Evolutionary conservation across 192 early-diverging fungal genomes (phyloP).

Genomic region (Helicostylum pulchrum): DNA sequence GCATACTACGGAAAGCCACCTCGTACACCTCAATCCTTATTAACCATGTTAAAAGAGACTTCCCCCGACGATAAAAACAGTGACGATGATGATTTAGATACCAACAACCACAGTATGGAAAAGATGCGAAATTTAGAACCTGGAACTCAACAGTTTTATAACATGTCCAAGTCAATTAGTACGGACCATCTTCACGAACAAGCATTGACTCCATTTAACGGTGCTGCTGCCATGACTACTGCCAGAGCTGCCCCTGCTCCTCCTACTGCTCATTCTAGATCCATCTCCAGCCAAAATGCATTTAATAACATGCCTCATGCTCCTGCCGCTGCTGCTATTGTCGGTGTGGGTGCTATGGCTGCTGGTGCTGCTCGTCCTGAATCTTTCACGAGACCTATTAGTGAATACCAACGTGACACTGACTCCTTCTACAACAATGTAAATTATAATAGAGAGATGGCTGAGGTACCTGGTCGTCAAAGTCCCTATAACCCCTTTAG

Average conservation of each 20-base stretch:
- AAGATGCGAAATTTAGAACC: not conserved
- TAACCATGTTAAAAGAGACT: constrained; percentile 21
- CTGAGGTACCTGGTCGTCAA: not conserved
- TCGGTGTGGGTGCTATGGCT: constrained; percentile 1
- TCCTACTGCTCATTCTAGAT: not conserved
- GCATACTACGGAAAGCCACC: constrained; percentile 36
- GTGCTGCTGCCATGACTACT: not conserved
- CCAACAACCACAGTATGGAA: not conserved
- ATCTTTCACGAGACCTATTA: constrained; percentile 10
- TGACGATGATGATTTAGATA: not conserved
- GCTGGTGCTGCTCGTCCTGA: constrained; percentile 1
- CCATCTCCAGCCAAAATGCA: not conserved
- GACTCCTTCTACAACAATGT: not conserved
- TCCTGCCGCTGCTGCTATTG: not conserved
- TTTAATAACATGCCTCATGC: not conserved
- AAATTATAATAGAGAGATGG: not conserved
- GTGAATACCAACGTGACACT: constrained; percentile 9
- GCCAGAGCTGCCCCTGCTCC: not conserved
- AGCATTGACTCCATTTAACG: constrained; percentile 2
- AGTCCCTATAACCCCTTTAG: constrained; percentile 8
- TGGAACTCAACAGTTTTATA: constrained; percentile 1
- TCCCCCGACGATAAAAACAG: not conserved
- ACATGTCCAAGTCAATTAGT: constrained; percentile 13
- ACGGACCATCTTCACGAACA: constrained; percentile 4
- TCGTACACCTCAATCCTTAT: constrained; percentile 26